These are phyloP conservation scores for Phialocephala sp. DNA, from an alignment of 2,329 filamentous ascomycete species.

Conservation along the genomic window DNA sequence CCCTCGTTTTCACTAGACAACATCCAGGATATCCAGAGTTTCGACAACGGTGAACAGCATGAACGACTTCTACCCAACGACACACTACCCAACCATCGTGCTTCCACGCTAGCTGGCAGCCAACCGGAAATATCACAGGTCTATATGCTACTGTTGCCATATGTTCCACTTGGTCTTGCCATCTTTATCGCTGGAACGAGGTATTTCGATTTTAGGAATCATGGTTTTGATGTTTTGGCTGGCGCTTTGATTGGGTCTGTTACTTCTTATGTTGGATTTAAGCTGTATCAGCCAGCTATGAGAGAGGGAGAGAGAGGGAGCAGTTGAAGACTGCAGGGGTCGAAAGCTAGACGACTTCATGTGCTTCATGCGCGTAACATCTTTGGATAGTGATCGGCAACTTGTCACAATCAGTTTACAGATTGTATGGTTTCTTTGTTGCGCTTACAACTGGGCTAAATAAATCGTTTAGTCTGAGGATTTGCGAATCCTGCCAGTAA, in stretches of 20 bases:
- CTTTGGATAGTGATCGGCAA: too few species aligned
- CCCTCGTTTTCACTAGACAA: neutral
- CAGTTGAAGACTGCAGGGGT: too few species aligned
- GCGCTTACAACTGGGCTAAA: too few species aligned
- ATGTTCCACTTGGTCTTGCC: constrained; percentile 6
- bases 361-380: too few species aligned
- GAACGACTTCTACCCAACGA: neutral
- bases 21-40: neutral
- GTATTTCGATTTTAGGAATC: constrained; percentile 11
- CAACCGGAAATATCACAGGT: neutral
- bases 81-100: neutral
- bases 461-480: too few species aligned
- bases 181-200: constrained; percentile 11
- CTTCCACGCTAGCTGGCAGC: neutral
- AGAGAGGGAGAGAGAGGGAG: too few species aligned
- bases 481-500: too few species aligned
- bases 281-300: neutral
- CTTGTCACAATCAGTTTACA: too few species aligned
- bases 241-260: constrained; percentile 10
- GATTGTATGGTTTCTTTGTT: too few species aligned
- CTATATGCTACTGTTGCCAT: constrained; percentile 8
- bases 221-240: constrained; percentile 7
- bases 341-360: too few species aligned
- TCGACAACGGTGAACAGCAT: constrained; percentile 1
- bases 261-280: constrained; percentile 2